These are phyloP conservation scores for Prunus mume DNA, from an alignment of 306 rosid genomes.

Conservation along the genomic window DNA sequence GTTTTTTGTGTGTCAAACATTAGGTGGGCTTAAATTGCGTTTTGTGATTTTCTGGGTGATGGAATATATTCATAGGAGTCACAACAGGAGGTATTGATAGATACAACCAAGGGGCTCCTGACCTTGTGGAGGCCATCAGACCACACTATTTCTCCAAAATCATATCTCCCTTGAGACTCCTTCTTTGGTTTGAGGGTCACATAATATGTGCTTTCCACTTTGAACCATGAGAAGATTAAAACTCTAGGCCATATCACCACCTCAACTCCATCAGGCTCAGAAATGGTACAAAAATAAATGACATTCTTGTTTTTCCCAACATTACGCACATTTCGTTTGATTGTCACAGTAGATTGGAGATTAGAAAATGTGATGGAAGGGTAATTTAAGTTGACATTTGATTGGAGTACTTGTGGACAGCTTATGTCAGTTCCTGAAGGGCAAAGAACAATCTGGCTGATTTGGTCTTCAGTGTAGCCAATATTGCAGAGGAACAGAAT, in stretches of 20 bases:
- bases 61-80: background rate
- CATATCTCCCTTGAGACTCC: slow-evolving; percentile 37
- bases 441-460: slow-evolving; percentile 23
- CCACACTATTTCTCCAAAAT: slow-evolving; percentile 53
- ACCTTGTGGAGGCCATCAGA: slow-evolving; percentile 42
- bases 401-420: slow-evolving; percentile 12
- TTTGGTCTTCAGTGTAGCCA: slow-evolving; percentile 39
- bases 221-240: slow-evolving; percentile 40
- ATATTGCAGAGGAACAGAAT: slow-evolving; percentile 43
- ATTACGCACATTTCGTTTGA: slow-evolving; percentile 43
- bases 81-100: slow-evolving; percentile 17
- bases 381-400: slow-evolving; percentile 34
- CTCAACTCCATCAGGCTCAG: slow-evolving; percentile 35
- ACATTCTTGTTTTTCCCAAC: slow-evolving; percentile 30
- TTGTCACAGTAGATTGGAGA: slow-evolving; percentile 33
- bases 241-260: slow-evolving; percentile 44
- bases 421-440: slow-evolving; percentile 12
- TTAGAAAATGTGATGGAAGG: slow-evolving; percentile 44
- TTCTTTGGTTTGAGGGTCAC: slow-evolving; percentile 30
- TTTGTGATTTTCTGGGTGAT: background rate
- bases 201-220: slow-evolving; percentile 23
- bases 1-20: background rate
- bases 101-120: slow-evolving; percentile 34
- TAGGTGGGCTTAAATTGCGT: background rate
- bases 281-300: slow-evolving; percentile 30